Conservation (phyloP, 148 eudicot genomes). For the Drosera capensis region DNA sequence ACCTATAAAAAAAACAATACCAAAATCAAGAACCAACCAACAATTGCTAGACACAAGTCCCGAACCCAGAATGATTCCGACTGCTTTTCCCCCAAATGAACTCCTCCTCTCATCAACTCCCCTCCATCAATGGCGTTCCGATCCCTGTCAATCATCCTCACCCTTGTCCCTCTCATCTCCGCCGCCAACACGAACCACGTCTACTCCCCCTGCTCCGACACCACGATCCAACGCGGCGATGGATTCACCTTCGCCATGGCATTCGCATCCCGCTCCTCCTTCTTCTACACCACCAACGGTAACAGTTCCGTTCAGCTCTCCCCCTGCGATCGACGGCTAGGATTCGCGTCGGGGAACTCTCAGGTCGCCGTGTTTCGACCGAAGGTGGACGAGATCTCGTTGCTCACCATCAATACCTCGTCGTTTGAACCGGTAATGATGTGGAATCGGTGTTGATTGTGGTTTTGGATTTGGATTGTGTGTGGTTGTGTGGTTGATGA, state of each 20-base stretch:
- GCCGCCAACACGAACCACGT: slow-evolving; percentile 30
- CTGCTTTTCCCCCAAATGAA: no score
- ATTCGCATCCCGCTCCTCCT: slow-evolving; percentile 20
- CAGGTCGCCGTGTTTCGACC: slow-evolving; percentile 59
- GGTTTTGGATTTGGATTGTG: neutral
- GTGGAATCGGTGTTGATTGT: neutral
- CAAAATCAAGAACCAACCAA: no score
- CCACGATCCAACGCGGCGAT: slow-evolving; percentile 32
- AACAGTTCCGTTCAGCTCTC: slow-evolving; percentile 34
- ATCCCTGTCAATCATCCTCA: no score
- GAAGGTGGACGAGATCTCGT: slow-evolving; percentile 69
- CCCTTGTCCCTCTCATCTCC: no score
- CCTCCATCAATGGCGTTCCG: no score
- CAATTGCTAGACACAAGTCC: no score
- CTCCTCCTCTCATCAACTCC: no score
- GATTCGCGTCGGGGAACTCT: slow-evolving; percentile 23
- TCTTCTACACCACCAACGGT: slow-evolving; percentile 17
- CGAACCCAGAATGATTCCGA: no score
- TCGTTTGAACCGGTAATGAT: slow-evolving; percentile 47
- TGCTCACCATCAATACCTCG: slow-evolving; percentile 49
- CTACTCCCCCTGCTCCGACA: slow-evolving; percentile 45
- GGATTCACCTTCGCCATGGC: slow-evolving; percentile 60
- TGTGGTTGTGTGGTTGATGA: no score
- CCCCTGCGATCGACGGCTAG: slow-evolving; percentile 50
- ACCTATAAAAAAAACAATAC: no score